Base-by-base conservation (phyloP, 768 basidiomycete species). In the Pleurotus ostreatus region DNA sequence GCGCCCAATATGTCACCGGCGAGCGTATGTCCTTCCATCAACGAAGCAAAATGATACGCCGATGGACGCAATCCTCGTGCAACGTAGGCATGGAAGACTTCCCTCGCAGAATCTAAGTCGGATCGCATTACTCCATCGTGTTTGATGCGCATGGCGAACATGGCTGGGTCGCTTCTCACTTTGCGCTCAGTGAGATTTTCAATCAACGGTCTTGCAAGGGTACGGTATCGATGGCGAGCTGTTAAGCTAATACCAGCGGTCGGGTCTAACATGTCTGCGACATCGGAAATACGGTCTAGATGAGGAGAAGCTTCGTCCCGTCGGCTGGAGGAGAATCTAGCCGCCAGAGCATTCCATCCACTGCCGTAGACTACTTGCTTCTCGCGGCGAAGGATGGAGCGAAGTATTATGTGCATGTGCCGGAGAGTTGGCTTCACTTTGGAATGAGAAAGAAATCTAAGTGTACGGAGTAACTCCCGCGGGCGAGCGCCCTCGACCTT, bases 1-100 rank as follows among this genome's bases (percentile, higher is more conserved):
- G 90, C 88, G 16, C 74, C 74, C 12, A 68, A 63, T 59, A 87
- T 71, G 66, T 92, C 77, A n/a, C 88, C 89, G 1, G 69, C 68
- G 2, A 70, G 73, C 15, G 77, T 70, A 61, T 85, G 86, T n/a
- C 88, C 89, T 61, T 89, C 84, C 78, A 94, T 85, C 57, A 94
- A 71, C 52, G 89, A 84, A 26, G 76, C 74, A 62, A 84, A 86
- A 68, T 94, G 92, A 65, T 89, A 82, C 55, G 76, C 75, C 62
- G 83, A 88, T 8, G 89, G 85, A 47, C 80, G 81, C 55, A 94
- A 75, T 8, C 92, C 92, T 56, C 82, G 82, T 48, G 76, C 73
- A 51, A 89, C 66, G 74, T 93, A 79, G 16, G 72, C 66, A 18
- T 78, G 73, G 60, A 91, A 85, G 39, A 84, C 68, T 9, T 74